These are phyloP conservation scores for Quaeritorhiza haematococci DNA, from an alignment of 371 early-diverging fungal genomes.

Conservation along the genomic window DNA sequence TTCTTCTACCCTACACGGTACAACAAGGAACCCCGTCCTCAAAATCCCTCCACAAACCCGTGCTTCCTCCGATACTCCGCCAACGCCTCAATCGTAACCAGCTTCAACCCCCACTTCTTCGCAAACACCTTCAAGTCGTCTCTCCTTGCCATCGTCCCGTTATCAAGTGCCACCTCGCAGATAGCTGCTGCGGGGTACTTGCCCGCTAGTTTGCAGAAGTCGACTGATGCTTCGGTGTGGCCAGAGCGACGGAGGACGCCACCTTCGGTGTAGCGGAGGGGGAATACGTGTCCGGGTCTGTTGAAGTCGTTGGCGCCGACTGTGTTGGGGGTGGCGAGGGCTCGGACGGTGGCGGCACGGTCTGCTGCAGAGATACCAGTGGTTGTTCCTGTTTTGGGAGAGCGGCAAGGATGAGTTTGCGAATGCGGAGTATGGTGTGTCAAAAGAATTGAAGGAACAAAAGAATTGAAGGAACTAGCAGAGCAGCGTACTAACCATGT, in stretches of 20 bases:
- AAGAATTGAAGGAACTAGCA: not conserved
- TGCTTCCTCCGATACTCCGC: constrained; percentile 50
- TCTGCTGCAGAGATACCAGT: constrained; percentile 95
- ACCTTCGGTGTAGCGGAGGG: constrained; percentile 72
- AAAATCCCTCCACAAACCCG: not conserved
- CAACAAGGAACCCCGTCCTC: not conserved
- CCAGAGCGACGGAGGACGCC: constrained; percentile 82
- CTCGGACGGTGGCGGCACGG: constrained; percentile 72
- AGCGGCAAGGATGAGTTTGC: no score
- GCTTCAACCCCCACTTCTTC: constrained; percentile 69
- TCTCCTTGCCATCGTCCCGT: constrained; percentile 89
- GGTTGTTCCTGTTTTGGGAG: constrained; percentile 63
- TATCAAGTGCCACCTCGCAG: constrained; percentile 87
- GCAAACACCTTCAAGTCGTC: constrained; percentile 86
- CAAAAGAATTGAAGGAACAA: no score
- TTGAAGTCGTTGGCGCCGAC: constrained; percentile 66
- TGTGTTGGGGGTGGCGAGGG: constrained; percentile 67
- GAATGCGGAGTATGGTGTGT: no score
- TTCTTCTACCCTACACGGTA: not conserved
- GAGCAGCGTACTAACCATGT: constrained; percentile 41
- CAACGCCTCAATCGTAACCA: constrained; percentile 86
- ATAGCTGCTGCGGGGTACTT: constrained; percentile 81
- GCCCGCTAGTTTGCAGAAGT: constrained; percentile 80
- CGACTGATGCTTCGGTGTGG: constrained; percentile 92
- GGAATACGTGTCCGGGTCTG: constrained; percentile 92